Evolutionary conservation across 495 filamentous ascomycete genomes (phyloP).

Genomic region (Aspergillus campestris): DNA sequence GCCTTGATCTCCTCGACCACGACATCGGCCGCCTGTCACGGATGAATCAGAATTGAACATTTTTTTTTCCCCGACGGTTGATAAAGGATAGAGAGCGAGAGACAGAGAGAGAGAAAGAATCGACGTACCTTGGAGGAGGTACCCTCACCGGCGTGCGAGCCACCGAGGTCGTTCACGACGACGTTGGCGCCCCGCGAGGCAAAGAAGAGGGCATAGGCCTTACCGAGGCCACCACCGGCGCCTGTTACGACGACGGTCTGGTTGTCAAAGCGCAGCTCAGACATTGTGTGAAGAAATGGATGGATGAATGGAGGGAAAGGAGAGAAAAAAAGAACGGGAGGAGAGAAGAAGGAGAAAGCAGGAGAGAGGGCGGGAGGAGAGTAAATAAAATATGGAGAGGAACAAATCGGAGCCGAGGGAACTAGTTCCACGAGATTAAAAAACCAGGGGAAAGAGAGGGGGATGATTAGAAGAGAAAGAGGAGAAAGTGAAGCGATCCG

Average conservation of each 20-base stretch:
- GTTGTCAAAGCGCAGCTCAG: slow-evolving; percentile 84
- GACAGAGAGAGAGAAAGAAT: no score
- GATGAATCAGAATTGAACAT: not conserved
- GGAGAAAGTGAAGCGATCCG: slow-evolving; percentile 12
- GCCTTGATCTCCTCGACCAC: slow-evolving; percentile 92
- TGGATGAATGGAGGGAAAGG: slow-evolving; percentile 13
- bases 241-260: slow-evolving; percentile 97
- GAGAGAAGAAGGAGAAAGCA: not conserved
- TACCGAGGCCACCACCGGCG: slow-evolving; percentile 89
- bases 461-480: slow-evolving; percentile 1
- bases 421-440: not conserved
- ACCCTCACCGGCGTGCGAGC: slow-evolving; percentile 90
- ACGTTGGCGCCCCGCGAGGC: slow-evolving; percentile 88
- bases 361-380: not conserved
- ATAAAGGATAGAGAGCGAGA: no score
- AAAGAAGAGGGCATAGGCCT: slow-evolving; percentile 89
- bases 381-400: not conserved
- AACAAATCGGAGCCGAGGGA: not conserved
- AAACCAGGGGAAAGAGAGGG: slow-evolving; percentile 13
- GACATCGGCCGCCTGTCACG: slow-evolving; percentile 73
- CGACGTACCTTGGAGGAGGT: slow-evolving; percentile 66
- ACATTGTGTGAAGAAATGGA: slow-evolving; percentile 42
- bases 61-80: no score
- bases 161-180: slow-evolving; percentile 94
- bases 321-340: slow-evolving; percentile 2